Evolutionary conservation across 768 basidiomycete species (phyloP), one percentile per base, ranked within the genome.

Genomic region (Leccinum subgranulosum): DNA sequence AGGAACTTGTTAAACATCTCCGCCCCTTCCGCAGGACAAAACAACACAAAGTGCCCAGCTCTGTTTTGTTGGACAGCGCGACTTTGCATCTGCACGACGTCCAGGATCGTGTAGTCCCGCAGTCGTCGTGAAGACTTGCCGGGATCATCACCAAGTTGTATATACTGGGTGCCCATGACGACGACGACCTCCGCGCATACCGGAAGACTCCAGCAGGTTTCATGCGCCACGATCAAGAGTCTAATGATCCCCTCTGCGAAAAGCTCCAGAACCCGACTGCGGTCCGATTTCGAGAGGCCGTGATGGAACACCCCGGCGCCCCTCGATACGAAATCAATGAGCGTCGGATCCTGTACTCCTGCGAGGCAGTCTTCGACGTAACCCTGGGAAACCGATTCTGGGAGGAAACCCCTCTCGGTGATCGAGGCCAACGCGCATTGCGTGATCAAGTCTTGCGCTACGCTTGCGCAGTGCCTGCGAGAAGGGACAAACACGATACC

Each of bases 81-180:
- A 54, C 91, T 84, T 72, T 98, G 95, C 95, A 99, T 98, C 56
- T 84, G 86, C 51, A 90, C 85, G 34, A 99, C 73, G 64, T 98
- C 94, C 19, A 83, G 78, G 36, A 96, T 75, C 0, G 77, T 76
- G 71, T 98, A 98, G 68, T 94, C 93, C 46, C 80, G 80, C 51
- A 96, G 69, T 64, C 88, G 86, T 23, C 89, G 84, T 58, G 87
- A 84, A 9, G 76, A 67, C 14, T 75, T 78, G 54, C 75, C 77
- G 36, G 69, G 72, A 41, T 78, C 75, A 7, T 78, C 63, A 19
- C n/a, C n/a, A 43, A 43, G 10, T 55, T 83, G 76, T 25, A 86
- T 70, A 70, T 92, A 96, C 70, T 99, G 97, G 4, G 95, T 92
- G 17, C 93, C 90, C 88, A 98, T 88, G 47, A 93, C 87, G 36